Evolutionary conservation across 768 basidiomycete species (phyloP), one percentile per base, ranked within the genome.

Genomic region (Leccinum broughii): DNA sequence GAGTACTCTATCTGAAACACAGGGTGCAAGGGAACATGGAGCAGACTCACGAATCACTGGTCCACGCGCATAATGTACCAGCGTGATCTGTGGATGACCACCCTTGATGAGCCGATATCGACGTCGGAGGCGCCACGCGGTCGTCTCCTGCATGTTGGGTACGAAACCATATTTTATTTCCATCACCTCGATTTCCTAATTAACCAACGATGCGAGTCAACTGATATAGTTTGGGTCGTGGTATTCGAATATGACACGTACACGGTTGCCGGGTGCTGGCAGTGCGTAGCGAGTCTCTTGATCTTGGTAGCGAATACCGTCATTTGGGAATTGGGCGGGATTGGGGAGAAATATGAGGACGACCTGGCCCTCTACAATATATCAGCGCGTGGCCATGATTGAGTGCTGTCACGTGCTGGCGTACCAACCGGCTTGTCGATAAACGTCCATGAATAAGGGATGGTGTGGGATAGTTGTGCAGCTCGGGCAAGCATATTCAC

Each of bases 281-380:
- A 73, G 41, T 39, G 75, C 72, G 67, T 79, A 85, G 64, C 85
- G 83, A 48, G 81, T 81, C 68, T 93, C 92, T 56, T 84, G 75
- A 59, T 92, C 92, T 64, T 87, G 85, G 70, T 82, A 94, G 46
- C 89, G 84, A 58, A 93, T 79, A 20, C 92, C 92, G 66, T 94
- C 92, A 59, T 78, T 82, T 22, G 90, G 90, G 69, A 90, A 89
- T 3, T 82, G 79, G 26, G 79, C 67, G 59, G 83, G 83, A 14
- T 77, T 79, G 9, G 83, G 83, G 50, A 91, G 75, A 74, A 82
- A 92, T 50, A 93, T 73, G n/a, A 93, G 80, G 37, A 81, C 77
- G 32, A 87, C 75, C 66, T 86, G 81, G 0, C 88, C 89, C 67
- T 90, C 90, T 90, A 57, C 9, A 48, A 28, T 5, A 30, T 11